phyloP scores from a whole-genome alignment of 1,284 basidiomycete genomes.

The Tilletia horrida region DNA sequence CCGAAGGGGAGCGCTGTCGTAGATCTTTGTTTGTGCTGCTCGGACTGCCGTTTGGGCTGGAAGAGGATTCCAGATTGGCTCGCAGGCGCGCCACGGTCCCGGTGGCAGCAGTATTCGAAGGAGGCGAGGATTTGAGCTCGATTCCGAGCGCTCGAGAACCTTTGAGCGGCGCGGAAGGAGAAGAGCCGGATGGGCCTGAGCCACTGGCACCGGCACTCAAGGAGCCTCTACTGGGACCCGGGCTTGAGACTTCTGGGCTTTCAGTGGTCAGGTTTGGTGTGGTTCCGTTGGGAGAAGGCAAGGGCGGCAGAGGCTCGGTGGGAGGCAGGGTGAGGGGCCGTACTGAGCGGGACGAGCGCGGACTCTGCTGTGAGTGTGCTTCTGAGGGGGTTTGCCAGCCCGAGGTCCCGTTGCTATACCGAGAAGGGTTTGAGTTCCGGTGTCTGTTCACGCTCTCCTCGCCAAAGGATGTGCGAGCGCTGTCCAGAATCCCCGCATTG shows the following conservation, averaged over 20 bases:
- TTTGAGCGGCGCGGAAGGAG: neutral
- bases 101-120: neutral
- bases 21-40: neutral
- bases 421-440: neutral
- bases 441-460: conserved; percentile 7
- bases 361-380: conserved; percentile 7
- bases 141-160: neutral
- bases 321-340: conserved; percentile 8
- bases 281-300: conserved; percentile 1
- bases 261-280: neutral
- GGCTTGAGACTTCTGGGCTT: neutral
- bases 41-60: neutral
- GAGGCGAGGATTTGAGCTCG: neutral
- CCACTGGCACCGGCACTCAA: neutral
- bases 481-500: neutral
- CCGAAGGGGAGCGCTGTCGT: no score
- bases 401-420: neutral
- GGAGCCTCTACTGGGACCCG: neutral
- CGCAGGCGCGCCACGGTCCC: neutral
- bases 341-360: conserved; percentile 3
- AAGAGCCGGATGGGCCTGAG: neutral
- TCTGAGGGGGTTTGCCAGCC: conserved; percentile 14
- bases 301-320: neutral
- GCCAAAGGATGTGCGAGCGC: neutral
- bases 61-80: neutral